Conservation (phyloP, 2,329 filamentous ascomycete genomes). For the Fusarium penzigii region DNA sequence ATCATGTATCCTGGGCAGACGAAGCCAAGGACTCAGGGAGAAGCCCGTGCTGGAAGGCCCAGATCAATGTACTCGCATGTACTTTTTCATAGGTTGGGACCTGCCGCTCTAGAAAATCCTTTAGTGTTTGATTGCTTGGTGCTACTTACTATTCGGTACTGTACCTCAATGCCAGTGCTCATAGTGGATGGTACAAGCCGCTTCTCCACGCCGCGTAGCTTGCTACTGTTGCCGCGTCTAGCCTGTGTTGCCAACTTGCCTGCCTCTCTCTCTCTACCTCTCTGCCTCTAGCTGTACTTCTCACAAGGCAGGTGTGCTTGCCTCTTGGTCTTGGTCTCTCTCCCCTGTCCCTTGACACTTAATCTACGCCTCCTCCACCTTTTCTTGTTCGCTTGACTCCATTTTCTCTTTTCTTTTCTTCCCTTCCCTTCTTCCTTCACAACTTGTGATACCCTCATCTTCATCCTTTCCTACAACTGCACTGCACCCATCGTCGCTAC, state of each 20-base stretch:
- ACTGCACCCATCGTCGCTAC: not conserved
- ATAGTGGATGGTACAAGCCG: too few species aligned
- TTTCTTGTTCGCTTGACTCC: slow-evolving; percentile 2
- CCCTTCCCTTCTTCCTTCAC: slow-evolving; percentile 10
- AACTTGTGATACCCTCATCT: slow-evolving; percentile 22
- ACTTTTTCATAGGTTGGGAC: not conserved
- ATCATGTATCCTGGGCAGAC: not conserved
- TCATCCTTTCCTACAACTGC: slow-evolving; percentile 4
- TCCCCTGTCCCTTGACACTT: slow-evolving; percentile 11
- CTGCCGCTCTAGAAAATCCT: not conserved
- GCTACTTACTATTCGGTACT: not conserved
- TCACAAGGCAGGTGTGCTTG: too few species aligned
- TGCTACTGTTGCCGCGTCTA: slow-evolving; percentile 2
- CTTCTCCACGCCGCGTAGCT: slow-evolving; percentile 19
- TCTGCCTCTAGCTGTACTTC: not conserved
- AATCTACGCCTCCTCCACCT: slow-evolving; percentile 16
- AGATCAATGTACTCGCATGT: not conserved
- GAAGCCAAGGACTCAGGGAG: not conserved
- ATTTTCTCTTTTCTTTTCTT: slow-evolving; percentile 5
- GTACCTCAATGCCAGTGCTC: too few species aligned
- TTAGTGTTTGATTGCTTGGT: slow-evolving; percentile 7
- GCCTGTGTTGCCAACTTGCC: slow-evolving; percentile 7
- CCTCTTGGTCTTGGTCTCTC: too few species aligned
- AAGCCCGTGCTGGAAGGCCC: not conserved
- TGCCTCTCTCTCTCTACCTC: slow-evolving; percentile 12